phyloP scores from a whole-genome alignment of 495 filamentous ascomycete species.

The Xylaria telfairii region DNA sequence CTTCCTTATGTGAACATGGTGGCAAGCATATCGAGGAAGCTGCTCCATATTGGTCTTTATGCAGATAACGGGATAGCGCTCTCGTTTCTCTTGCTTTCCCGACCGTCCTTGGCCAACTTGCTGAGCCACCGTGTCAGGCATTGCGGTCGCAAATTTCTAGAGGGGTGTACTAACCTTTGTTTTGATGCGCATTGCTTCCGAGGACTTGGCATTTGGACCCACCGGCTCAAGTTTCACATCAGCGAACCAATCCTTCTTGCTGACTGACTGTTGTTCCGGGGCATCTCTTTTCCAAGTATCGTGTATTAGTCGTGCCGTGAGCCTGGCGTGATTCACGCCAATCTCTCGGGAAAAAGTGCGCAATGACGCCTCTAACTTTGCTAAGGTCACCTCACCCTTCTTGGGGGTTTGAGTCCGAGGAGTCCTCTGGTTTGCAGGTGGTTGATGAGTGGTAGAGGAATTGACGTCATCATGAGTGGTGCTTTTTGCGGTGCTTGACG shows the following conservation, averaged over 20 bases:
- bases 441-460: background rate
- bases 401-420: conserved; percentile 43
- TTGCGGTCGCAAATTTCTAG: background rate
- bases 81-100: conserved; percentile 46
- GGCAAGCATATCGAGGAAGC: conserved; percentile 52
- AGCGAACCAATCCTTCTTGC: conserved; percentile 47
- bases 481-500: conserved; percentile 6
- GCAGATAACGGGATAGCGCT: conserved; percentile 41
- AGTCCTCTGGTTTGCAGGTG: conserved; percentile 26
- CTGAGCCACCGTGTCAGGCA: conserved; percentile 27
- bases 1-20: conserved; percentile 57
- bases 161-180: conserved; percentile 45
- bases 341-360: conserved; percentile 40
- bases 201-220: conserved; percentile 22
- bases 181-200: conserved; percentile 44
- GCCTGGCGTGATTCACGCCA: conserved; percentile 43
- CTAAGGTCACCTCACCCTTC: conserved; percentile 43
- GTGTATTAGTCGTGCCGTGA: conserved; percentile 44
- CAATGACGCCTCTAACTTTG: conserved; percentile 43
- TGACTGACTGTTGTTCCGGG: conserved; percentile 41
- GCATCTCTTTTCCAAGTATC: conserved; percentile 48
- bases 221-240: conserved; percentile 42
- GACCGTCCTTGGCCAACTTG: conserved; percentile 40
- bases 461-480: background rate
- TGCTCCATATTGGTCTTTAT: conserved; percentile 49